Base-by-base conservation (phyloP, 495 filamentous ascomycete species). In the Amphirosellinia nigrospora region DNA sequence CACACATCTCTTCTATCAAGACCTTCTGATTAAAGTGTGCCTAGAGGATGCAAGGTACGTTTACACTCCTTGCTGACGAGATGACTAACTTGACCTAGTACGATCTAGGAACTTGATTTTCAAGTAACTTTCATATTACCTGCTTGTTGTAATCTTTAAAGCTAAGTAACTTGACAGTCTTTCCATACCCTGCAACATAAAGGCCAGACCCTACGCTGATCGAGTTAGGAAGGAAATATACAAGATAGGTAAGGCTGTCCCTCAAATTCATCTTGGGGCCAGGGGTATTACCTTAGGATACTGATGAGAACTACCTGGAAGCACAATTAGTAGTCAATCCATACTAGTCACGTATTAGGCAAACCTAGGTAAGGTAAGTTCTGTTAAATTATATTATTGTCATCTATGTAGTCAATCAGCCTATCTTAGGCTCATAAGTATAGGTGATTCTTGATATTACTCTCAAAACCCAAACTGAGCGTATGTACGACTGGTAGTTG, bases 311-410 rank as follows among this genome's bases (percentile, higher is more conserved):
- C 16, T 36, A 58, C 30, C 19, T 4, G 11, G 10, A 16, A 0
- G 4, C n/a, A n/a, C n/a, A 32, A 15, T 48, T 11, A 13, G 23
- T 23, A 15, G 8, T 28, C 13, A 15, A 53, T 16, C 16, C 26
- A 53, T 13, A 13, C 11, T 26, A 16, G 4, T 28, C 50, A 53
- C 21, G 45, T 43, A 23, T 2, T 28, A 32, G n/a, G 13, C 23
- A 62, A 8, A 43, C 38, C 13, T 23, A 45, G 23, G 26, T 19
- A 1, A 1, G 5, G 3, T 16, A 19, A 16, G 2, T 53, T 30
- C 50, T 16, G 26, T 4, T 30, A 53, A 0, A 62, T 48, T 64
- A 64, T 64, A 26, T 50, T 50, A 50, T 48, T 39, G 34, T 34
- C 21, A n/a, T 48, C 41, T 11, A 21, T 11, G 38, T 58, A 36